Evolutionary conservation across 2,329 filamentous ascomycete genomes (phyloP).

Genomic region (Lecanoromycetidae sp.): DNA sequence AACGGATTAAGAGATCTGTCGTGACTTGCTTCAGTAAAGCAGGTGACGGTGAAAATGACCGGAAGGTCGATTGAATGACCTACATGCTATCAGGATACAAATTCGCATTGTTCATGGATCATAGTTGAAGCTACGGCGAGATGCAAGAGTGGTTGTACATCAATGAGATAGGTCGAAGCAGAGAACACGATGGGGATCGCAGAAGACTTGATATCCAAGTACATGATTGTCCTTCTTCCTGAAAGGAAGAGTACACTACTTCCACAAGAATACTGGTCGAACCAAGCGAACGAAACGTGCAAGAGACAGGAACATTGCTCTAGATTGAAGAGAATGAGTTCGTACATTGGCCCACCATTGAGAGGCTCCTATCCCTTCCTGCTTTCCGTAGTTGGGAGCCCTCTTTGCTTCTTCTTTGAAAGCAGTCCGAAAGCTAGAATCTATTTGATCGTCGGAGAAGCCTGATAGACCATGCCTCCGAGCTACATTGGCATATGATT

Average conservation of each 20-base stretch:
- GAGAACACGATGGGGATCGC: background rate
- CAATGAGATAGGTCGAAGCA: background rate
- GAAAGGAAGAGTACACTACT: no score
- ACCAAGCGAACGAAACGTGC: background rate
- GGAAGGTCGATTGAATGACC: constrained; percentile 46
- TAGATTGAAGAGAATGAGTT: no score
- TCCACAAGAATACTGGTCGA: background rate
- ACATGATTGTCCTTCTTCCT: background rate
- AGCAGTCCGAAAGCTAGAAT: constrained; percentile 29
- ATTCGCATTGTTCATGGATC: background rate
- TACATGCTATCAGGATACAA: constrained; percentile 19
- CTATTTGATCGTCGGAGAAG: constrained; percentile 33
- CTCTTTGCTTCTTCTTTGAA: constrained; percentile 36
- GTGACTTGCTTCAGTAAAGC: constrained; percentile 33
- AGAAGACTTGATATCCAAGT: background rate
- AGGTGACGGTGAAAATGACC: constrained; percentile 26
- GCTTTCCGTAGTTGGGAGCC: constrained; percentile 50
- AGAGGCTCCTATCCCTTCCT: constrained; percentile 38
- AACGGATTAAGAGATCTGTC: constrained; percentile 40
- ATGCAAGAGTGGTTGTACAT: background rate
- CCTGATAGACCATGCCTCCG: constrained; percentile 37
- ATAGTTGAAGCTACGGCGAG: no score
- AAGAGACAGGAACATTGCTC: no score
- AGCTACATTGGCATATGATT: constrained; percentile 45
- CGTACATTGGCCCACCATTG: constrained; percentile 50